Evolutionary conservation across 345 rosid genomes (phyloP).

Genomic region (Bruguiera parviflora): DNA sequence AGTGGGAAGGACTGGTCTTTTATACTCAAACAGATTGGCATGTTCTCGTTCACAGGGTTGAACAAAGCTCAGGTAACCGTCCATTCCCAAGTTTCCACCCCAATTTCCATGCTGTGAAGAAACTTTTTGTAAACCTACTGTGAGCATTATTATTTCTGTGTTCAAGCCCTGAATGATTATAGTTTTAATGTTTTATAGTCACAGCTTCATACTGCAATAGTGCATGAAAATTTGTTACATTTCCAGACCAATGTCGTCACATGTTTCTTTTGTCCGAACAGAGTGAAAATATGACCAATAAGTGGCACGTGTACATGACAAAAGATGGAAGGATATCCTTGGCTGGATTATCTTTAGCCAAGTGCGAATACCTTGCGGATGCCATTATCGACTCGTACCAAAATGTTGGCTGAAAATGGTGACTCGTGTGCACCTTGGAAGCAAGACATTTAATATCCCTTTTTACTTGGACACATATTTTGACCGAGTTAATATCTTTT

Average conservation of each 20-base stretch:
- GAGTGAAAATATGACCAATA: slow-evolving; percentile 87
- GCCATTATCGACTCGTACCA: slow-evolving; percentile 83
- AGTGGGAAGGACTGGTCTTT: slow-evolving; percentile 97
- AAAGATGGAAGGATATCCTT: slow-evolving; percentile 93
- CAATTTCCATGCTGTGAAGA: not conserved
- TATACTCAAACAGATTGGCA: slow-evolving; percentile 88
- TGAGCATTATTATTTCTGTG: too few relatives aligned
- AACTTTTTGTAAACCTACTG: too few relatives aligned
- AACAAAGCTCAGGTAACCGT: slow-evolving; percentile 75
- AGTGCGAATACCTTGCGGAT: slow-evolving; percentile 90
- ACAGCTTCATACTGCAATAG: too few relatives aligned
- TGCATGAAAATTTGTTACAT: not conserved
- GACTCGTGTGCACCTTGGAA: slow-evolving; percentile 1
- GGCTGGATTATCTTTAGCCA: slow-evolving; percentile 86
- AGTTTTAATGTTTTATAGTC: too few relatives aligned
- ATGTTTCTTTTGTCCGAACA: slow-evolving; percentile 13
- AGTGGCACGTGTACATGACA: slow-evolving; percentile 96
- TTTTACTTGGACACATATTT: not conserved
- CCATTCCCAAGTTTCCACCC: not conserved
- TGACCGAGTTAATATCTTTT: not conserved
- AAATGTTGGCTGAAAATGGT: slow-evolving; percentile 52
- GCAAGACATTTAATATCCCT: not conserved
- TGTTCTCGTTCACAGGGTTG: slow-evolving; percentile 97
- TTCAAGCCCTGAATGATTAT: too few relatives aligned
- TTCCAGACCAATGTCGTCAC: not conserved